Evolutionary conservation across 257 asterid genomes (phyloP).

Genomic region (Solanum tarijense): DNA sequence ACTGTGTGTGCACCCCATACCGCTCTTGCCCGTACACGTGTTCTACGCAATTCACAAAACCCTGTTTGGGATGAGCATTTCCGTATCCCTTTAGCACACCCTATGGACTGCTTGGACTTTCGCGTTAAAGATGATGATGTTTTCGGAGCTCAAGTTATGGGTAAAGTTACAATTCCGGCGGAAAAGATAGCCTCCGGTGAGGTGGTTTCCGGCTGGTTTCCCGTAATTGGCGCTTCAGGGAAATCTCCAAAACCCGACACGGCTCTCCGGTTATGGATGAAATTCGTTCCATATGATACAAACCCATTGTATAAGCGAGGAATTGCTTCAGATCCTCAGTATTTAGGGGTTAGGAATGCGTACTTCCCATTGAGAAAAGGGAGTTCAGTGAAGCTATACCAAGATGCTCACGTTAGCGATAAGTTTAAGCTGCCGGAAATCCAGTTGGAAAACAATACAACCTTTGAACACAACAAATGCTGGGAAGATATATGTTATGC

Average conservation of each 20-base stretch:
- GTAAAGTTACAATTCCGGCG: slow-evolving; percentile 47
- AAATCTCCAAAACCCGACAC: slow-evolving; percentile 50
- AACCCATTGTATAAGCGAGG: slow-evolving; percentile 55
- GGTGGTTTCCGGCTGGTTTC: slow-evolving; percentile 38
- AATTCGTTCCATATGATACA: slow-evolving; percentile 38
- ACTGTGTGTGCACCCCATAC: slow-evolving; percentile 63
- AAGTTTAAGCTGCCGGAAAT: slow-evolving; percentile 36
- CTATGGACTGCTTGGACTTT: slow-evolving; percentile 37
- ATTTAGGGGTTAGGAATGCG: slow-evolving; percentile 45
- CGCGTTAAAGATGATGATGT: slow-evolving; percentile 68
- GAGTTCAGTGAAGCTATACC: slow-evolving; percentile 58
- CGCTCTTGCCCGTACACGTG: slow-evolving; percentile 84
- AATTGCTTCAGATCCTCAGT: slow-evolving; percentile 54
- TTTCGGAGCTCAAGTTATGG: slow-evolving; percentile 66
- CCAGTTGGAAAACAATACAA: slow-evolving; percentile 39
- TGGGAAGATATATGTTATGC: slow-evolving; percentile 94
- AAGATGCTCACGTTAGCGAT: slow-evolving; percentile 63
- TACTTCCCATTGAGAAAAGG: slow-evolving; percentile 79
- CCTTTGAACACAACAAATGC: slow-evolving; percentile 36
- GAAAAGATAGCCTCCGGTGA: slow-evolving; percentile 37
- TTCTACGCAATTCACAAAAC: slow-evolving; percentile 51
- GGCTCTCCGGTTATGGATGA: slow-evolving; percentile 40
- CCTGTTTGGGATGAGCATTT: slow-evolving; percentile 73
- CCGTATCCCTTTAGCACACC: slow-evolving; percentile 57
- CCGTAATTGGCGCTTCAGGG: slow-evolving; percentile 25